Conservation (phyloP, 495 filamentous ascomycete species). For the Sabuloglossum arenarium region DNA sequence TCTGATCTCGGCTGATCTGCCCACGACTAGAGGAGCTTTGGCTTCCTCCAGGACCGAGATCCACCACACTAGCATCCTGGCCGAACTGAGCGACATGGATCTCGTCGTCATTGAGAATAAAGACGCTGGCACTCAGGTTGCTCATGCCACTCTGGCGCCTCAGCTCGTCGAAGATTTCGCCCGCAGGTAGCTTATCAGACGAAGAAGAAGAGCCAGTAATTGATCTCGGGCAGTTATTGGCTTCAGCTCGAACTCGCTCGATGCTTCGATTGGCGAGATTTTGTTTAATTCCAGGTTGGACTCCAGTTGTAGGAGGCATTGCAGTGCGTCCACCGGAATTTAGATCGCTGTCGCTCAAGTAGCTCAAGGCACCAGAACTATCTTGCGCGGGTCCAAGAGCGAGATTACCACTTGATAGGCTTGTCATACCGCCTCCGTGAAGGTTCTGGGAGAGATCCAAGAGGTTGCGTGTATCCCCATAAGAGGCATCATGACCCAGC, state of each 20-base stretch:
- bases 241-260: not conserved
- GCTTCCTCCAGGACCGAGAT: slow-evolving; percentile 3
- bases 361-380: not conserved
- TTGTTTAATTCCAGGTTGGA: not conserved
- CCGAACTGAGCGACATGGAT: not conserved
- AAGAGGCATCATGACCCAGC: slow-evolving; percentile 7
- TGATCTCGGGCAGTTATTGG: not conserved
- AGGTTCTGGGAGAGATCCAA: slow-evolving; percentile 1
- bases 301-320: not conserved
- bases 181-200: not conserved
- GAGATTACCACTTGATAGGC: not conserved
- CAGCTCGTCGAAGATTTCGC: not conserved
- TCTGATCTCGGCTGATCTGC: not conserved
- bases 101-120: not conserved
- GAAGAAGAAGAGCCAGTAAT: not conserved
- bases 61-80: not conserved
- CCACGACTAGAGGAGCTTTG: not conserved
- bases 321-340: not conserved
- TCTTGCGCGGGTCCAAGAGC: not conserved
- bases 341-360: not conserved
- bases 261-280: not conserved
- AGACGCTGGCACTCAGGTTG: slow-evolving; percentile 5
- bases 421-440: not conserved
- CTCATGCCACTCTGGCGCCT: slow-evolving; percentile 5
- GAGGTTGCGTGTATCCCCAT: slow-evolving; percentile 15